phyloP scores from a whole-genome alignment of 345 rosid genomes.

The Microthlaspi erraticum region DNA sequence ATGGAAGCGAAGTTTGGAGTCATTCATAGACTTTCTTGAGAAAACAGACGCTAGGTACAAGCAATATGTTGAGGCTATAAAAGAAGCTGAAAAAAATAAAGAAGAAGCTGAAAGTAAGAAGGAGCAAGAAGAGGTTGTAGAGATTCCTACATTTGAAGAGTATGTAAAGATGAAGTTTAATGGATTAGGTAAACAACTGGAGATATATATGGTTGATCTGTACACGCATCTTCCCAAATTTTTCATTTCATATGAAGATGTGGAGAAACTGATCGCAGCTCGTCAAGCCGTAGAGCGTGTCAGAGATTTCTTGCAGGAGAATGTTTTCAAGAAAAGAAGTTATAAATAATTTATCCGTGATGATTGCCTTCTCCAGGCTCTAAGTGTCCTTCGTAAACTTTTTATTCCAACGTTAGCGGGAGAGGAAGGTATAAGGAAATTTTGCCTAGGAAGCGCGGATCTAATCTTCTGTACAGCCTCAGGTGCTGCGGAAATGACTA shows the following conservation, averaged over 20 bases:
- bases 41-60: conserved; percentile 16
- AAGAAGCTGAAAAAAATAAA: background rate
- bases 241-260: conserved; percentile 28
- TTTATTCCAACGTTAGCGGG: background rate
- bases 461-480: conserved; percentile 53
- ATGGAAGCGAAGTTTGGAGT: conserved; percentile 34
- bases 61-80: conserved; percentile 9
- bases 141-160: conserved; percentile 25
- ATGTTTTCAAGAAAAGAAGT: conserved; percentile 13
- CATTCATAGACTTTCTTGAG: conserved; percentile 42
- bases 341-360: background rate
- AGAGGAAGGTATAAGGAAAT: background rate
- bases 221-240: conserved; percentile 47
- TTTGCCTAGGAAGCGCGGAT: conserved; percentile 42
- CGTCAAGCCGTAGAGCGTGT: conserved; percentile 17
- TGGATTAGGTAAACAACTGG: conserved; percentile 2
- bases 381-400: background rate
- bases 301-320: conserved; percentile 5
- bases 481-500: conserved; percentile 41
- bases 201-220: conserved; percentile 38
- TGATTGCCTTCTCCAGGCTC: background rate
- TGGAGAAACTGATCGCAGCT: conserved; percentile 36
- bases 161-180: conserved; percentile 28
- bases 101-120: background rate
- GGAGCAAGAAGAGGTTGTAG: background rate